phyloP scores from a whole-genome alignment of 345 rosid species.

The Angophora floribunda region DNA sequence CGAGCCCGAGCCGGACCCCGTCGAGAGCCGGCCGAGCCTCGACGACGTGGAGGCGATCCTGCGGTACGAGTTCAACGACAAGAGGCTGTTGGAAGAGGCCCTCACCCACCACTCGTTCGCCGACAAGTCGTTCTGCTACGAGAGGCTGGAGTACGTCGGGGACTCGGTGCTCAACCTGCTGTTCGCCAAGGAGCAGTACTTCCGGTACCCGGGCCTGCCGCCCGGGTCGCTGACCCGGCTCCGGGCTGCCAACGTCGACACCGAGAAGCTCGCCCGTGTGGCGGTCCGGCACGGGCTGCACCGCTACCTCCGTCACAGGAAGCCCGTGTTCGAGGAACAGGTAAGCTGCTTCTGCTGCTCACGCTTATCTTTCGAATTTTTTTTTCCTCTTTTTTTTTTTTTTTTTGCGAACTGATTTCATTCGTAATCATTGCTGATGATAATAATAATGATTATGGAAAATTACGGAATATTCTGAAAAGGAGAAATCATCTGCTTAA shows the following conservation, averaged over 20 bases:
- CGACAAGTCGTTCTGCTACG: conserved; percentile 15
- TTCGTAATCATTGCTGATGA: too few relatives aligned
- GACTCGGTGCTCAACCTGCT: conserved; percentile 38
- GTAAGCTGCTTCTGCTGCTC: conserved; percentile 29
- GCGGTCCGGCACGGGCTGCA: conserved; percentile 38
- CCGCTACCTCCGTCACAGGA: conserved; percentile 43
- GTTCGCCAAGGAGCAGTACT: conserved; percentile 22
- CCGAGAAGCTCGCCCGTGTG: conserved; percentile 61
- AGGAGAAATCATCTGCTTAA: not conserved
- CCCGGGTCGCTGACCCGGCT: conserved; percentile 57
- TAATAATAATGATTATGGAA: not conserved
- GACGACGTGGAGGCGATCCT: conserved; percentile 33
- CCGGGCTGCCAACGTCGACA: conserved; percentile 52
- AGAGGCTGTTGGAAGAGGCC: conserved; percentile 37
- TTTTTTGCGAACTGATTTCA: too few relatives aligned
- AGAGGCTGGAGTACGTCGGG: conserved; percentile 42
- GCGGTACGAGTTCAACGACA: conserved; percentile 32
- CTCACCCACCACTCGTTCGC: conserved; percentile 31
- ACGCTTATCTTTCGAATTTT: too few relatives aligned
- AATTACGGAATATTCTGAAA: rapidly evolving
- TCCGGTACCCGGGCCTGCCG: conserved; percentile 17
- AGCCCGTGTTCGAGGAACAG: conserved; percentile 43
- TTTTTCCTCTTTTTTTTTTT: too few relatives aligned
- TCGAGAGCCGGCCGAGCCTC: not conserved
- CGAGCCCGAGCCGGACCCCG: not conserved